Conservation (phyloP, 2,329 filamentous ascomycete genomes). For the Trichoderma cornu-damae region DNA sequence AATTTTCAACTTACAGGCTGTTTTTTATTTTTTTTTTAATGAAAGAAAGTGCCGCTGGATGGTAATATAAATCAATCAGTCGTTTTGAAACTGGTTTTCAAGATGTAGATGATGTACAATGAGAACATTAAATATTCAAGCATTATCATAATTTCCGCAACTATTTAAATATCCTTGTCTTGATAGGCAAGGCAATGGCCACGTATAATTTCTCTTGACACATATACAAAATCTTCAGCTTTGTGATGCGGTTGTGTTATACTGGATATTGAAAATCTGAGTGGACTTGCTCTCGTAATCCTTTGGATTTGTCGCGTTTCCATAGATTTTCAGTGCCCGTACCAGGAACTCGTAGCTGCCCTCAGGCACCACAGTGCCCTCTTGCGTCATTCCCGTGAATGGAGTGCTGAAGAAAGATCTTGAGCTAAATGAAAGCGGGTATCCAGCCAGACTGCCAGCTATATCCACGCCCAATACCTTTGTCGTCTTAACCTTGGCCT, state of each 20-base stretch:
- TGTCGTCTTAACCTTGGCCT: constrained; percentile 8
- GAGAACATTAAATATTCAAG: not conserved
- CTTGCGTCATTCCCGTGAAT: constrained; percentile 5
- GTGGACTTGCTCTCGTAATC: constrained; percentile 2
- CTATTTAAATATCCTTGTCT: not conserved
- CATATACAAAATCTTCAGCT: not conserved
- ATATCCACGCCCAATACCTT: not conserved
- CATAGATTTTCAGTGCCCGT: not conserved
- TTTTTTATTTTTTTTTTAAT: no score
- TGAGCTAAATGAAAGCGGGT: not conserved
- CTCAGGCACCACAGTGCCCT: not conserved
- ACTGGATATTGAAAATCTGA: not conserved
- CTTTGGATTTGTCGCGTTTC: not conserved
- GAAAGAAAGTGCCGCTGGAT: no score
- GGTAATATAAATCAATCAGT: no score
- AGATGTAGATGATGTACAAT: not conserved
- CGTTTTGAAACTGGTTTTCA: no score
- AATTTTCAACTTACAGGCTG: no score
- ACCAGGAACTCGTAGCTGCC: not conserved
- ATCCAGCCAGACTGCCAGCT: not conserved
- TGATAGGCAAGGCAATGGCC: not conserved
- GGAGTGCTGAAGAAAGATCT: not conserved
- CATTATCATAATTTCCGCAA: not conserved
- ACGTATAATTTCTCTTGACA: no score
- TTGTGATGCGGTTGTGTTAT: not conserved